phyloP scores from a whole-genome alignment of 768 basidiomycete genomes.

The Candolleomyces aberdarensis region DNA sequence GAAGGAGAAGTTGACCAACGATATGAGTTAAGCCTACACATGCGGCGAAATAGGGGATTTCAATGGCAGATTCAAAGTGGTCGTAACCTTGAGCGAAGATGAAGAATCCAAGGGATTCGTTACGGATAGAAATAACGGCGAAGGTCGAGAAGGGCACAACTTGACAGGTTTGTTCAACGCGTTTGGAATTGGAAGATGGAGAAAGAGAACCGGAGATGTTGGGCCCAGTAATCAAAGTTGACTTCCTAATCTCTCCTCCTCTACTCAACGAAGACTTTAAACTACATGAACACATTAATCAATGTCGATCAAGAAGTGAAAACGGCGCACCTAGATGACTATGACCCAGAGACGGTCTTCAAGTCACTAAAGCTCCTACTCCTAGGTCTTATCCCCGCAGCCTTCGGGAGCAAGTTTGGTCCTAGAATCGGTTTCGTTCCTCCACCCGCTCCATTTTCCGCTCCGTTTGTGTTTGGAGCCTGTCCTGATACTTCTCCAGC shows the following conservation, averaged over 20 bases:
- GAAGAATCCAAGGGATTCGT: background rate
- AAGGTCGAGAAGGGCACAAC: conserved; percentile 31
- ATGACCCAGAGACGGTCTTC: conserved; percentile 40
- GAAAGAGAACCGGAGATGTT: no score
- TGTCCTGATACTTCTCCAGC: no score
- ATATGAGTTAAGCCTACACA: conserved; percentile 71
- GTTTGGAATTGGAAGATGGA: background rate
- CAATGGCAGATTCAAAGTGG: conserved; percentile 7
- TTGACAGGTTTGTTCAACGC: conserved; percentile 13
- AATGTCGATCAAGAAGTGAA: background rate
- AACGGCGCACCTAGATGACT: conserved; percentile 26
- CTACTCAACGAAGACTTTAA: conserved; percentile 2
- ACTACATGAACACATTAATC: background rate
- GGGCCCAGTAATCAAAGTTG: conserved; percentile 10
- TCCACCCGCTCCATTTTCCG: conserved; percentile 3
- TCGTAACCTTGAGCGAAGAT: conserved; percentile 7
- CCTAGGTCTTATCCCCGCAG: conserved; percentile 52
- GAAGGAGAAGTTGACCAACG: conserved; percentile 66
- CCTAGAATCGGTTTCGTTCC: conserved; percentile 40
- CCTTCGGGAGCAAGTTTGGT: conserved; percentile 63
- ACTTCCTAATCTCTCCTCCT: conserved; percentile 19
- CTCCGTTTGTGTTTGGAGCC: background rate
- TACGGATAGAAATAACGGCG: conserved; percentile 39
- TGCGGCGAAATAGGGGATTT: conserved; percentile 37
- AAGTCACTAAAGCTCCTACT: conserved; percentile 71